A percentile compares a stretch with the other conserved stretches of the same genome.
These are phyloP conservation scores for Moesziomyces sp. DNA, from an alignment of 1,284 basidiomycete genomes.

Conservation along the genomic window DNA sequence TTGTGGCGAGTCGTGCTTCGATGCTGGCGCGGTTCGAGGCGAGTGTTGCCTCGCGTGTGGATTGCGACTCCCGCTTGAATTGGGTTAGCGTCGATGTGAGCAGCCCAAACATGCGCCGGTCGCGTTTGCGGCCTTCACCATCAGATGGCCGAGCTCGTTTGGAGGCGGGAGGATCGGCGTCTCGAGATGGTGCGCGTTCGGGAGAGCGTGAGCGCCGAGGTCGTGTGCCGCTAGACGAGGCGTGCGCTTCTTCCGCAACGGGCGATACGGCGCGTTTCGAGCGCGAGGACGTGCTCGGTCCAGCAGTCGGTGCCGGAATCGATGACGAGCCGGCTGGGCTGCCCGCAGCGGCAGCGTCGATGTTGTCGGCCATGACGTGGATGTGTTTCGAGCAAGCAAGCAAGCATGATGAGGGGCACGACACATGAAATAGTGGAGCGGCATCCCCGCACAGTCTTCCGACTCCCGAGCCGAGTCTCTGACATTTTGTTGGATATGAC, in stretches of 20 bases:
- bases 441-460: too few relatives aligned
- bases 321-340: too few relatives aligned
- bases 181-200: too few relatives aligned
- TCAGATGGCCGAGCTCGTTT: constrained; percentile 3
- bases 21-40: constrained; percentile 14
- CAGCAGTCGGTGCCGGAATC: background rate
- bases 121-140: constrained; percentile 14
- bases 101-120: constrained; percentile 25
- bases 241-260: constrained; percentile 17
- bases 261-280: constrained; percentile 26
- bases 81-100: constrained; percentile 26
- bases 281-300: too few relatives aligned
- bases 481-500: too few relatives aligned
- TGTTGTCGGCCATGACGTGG: too few relatives aligned
- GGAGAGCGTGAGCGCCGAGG: too few relatives aligned
- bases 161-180: background rate
- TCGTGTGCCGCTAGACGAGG: background rate
- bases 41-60: background rate
- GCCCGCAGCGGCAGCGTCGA: too few relatives aligned
- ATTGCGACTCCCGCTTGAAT: constrained; percentile 35
- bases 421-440: too few relatives aligned
- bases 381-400: too few relatives aligned
- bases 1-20: constrained; percentile 15
- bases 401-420: too few relatives aligned
- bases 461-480: too few relatives aligned